Evolutionary conservation across 1,139 yeast species (phyloP).

Genomic region (Magnusiomyces paraingens): DNA sequence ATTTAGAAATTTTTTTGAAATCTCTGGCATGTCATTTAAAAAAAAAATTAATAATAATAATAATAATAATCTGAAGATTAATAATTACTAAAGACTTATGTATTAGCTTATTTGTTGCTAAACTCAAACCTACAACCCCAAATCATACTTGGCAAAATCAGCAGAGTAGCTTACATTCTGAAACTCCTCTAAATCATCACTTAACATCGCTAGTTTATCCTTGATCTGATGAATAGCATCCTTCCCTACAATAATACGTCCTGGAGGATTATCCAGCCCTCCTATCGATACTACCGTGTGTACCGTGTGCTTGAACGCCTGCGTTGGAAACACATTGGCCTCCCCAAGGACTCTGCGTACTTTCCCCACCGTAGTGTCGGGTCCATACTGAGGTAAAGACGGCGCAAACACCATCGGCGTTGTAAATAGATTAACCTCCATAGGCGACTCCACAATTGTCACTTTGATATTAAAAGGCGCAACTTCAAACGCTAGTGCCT

Average conservation of each 20-base stretch:
- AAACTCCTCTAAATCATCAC: slow-evolving; percentile 32
- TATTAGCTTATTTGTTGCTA: too few relatives aligned
- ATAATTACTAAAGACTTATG: too few relatives aligned
- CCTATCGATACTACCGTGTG: slow-evolving; percentile 28
- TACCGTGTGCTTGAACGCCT: slow-evolving; percentile 24
- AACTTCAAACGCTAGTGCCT: slow-evolving; percentile 31
- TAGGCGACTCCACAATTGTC: slow-evolving; percentile 30
- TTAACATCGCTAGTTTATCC: slow-evolving; percentile 26
- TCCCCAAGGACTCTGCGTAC: slow-evolving; percentile 21
- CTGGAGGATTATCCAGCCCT: slow-evolving; percentile 33
- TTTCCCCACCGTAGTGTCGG: slow-evolving; percentile 18
- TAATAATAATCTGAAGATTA: too few relatives aligned
- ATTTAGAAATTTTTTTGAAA: too few relatives aligned
- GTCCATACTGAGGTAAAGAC: slow-evolving; percentile 19
- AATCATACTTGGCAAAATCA: slow-evolving; percentile 15
- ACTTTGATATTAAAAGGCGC: slow-evolving; percentile 28
- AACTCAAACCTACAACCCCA: slow-evolving; percentile 1
- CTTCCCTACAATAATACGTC: slow-evolving; percentile 28
- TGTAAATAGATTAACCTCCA: slow-evolving; percentile 29
- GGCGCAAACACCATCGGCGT: slow-evolving; percentile 22
- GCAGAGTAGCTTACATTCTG: slow-evolving; percentile 21
- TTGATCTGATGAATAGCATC: slow-evolving; percentile 29
- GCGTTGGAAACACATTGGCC: slow-evolving; percentile 23
- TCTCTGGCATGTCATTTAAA: too few relatives aligned
- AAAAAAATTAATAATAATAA: too few relatives aligned